Evolutionary conservation across 75 land plant species (phyloP).

Genomic region (Pinus tabuliformis): DNA sequence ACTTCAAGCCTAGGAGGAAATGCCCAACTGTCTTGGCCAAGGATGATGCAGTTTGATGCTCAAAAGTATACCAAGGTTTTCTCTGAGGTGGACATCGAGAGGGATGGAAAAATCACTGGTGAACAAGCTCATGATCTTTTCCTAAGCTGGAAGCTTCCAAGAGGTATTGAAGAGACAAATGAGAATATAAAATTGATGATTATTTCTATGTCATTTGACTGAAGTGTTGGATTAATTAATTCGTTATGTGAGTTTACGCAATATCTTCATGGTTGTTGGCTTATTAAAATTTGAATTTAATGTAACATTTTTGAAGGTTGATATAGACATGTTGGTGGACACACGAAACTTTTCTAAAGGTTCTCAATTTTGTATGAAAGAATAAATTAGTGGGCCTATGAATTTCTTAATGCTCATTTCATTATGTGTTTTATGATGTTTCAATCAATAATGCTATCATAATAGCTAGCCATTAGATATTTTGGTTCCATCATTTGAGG

Average conservation of each 20-base stretch:
- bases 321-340: background rate
- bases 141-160: constrained; percentile 25
- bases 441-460: no score
- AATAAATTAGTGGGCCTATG: no score
- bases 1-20: no score
- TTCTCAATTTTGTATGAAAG: background rate
- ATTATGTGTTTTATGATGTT: background rate
- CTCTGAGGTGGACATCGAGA: constrained; percentile 43
- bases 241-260: background rate
- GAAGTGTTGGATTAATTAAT: background rate
- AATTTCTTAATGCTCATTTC: background rate
- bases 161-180: constrained; percentile 17
- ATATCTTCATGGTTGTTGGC: background rate
- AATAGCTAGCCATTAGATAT: no score
- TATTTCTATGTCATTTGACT: no score
- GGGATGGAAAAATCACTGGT: constrained; percentile 52
- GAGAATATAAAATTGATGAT: no score
- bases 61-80: background rate
- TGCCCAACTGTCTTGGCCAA: no score
- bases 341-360: background rate
- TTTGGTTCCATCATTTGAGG: no score
- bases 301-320: background rate
- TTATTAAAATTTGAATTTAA: background rate
- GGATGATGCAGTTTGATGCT: no score
- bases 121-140: constrained; percentile 23